phyloP scores from a whole-genome alignment of 768 basidiomycete species.

The Punctularia strigosozonata region DNA sequence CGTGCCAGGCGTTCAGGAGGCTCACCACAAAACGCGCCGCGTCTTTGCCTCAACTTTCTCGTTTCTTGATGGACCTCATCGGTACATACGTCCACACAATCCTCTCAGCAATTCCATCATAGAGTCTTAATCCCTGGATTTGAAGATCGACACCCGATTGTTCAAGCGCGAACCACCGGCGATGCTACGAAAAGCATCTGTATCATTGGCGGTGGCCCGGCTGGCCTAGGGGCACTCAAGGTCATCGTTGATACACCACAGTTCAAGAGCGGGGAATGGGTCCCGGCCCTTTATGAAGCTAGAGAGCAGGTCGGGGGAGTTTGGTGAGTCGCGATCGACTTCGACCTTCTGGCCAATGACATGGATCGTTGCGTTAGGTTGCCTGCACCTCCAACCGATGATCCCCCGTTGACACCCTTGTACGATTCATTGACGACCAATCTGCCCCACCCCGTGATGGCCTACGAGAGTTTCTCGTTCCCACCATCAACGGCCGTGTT shows the following conservation, averaged over 20 bases:
- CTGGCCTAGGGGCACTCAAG: slow-evolving; percentile 62
- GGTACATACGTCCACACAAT: too few relatives aligned
- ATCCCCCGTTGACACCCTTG: slow-evolving; percentile 53
- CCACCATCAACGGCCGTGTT: slow-evolving; percentile 64
- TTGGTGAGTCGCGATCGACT: slow-evolving; percentile 38
- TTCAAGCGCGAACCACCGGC: too few relatives aligned
- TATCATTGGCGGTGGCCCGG: slow-evolving; percentile 68
- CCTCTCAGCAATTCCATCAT: too few relatives aligned
- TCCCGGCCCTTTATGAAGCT: slow-evolving; percentile 49
- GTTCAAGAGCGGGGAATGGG: slow-evolving; percentile 50
- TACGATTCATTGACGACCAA: slow-evolving; percentile 81
- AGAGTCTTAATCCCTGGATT: too few relatives aligned
- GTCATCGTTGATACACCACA: slow-evolving; percentile 47
- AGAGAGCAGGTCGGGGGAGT: slow-evolving; percentile 60
- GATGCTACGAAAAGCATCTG: slow-evolving; percentile 35
- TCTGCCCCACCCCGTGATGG: slow-evolving; percentile 71
- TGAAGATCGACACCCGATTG: too few relatives aligned
- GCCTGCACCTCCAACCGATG: slow-evolving; percentile 35
- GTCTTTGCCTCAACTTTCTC: too few relatives aligned
- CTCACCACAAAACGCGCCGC: too few relatives aligned
- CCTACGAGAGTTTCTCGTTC: slow-evolving; percentile 48
- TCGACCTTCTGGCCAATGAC: neutral
- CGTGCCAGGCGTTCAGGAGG: too few relatives aligned
- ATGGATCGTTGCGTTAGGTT: slow-evolving; percentile 26
- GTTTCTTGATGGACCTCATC: too few relatives aligned